Base-by-base conservation (phyloP, 257 asterid species). In the Paraleonurus japonicus region DNA sequence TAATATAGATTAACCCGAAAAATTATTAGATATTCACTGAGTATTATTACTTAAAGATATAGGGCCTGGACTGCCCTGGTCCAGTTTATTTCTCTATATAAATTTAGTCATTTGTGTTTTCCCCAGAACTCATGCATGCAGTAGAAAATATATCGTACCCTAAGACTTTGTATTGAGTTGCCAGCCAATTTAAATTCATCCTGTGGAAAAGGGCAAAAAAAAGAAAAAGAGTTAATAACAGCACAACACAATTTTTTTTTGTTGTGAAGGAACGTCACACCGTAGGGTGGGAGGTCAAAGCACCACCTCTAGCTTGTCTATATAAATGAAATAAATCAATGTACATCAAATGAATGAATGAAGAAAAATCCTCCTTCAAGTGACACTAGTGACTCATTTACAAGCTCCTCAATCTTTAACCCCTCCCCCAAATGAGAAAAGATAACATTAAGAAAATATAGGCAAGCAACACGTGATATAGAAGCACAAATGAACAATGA, bases 171-270 rank as follows among this genome's bases (percentile, higher is more conserved):
- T 11, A 61, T 57, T 11, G 89, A 63, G 60, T 79, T 82, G 77
- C 86, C 91, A 69, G 64, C 41, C 53, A 70, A 26, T 76, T 73
- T 85, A 32, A 85, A 69, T 64, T 85, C 88, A 32, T 81, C 94
- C 96, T 89, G 93, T 53, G 65, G 24, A 79, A 53, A 43, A 24
- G 24, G 39, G 71, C n/a, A n/a, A n/a, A n/a, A n/a, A n/a, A n/a
- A n/a, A n/a, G 10, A 32, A 20, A n/a, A 32, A 8, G 30, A 65
- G 33, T 75, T 53, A 48, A 7, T 17, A 48, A 48, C 37, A 26
- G 26, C 33, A 48, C 7, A 41, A n/a, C n/a, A n/a, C n/a, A n/a
- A n/a, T n/a, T n/a, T n/a, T n/a, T n/a, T n/a, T n/a, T n/a, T n/a
- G n/a, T n/a, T n/a, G n/a, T n/a, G n/a, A n/a, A n/a, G n/a, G n/a